Evolutionary conservation across 495 filamentous ascomycete species (phyloP), one percentile per base, ranked within the genome.

Genomic region (Aspergillus sclerotioniger): DNA sequence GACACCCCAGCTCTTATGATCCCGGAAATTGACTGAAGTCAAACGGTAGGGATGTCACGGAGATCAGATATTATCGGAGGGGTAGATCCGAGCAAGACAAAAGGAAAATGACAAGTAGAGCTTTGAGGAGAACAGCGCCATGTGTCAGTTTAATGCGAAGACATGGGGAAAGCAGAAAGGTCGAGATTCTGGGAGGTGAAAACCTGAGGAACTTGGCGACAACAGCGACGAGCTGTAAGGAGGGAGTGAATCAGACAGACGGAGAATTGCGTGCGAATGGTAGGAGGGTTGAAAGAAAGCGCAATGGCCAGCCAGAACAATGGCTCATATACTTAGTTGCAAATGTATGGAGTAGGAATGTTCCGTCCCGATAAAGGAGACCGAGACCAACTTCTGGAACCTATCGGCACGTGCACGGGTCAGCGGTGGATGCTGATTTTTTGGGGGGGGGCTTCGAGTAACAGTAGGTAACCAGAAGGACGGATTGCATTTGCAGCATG

Each of bases 141-240:
- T 67, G 48, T 62, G 64, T 67, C 44, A 64, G 56, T 67, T 47
- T 41, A 56, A 25, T 46, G 51, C 20, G 16, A 32, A 61, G 46
- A 33, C 28, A 49, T 33, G 17, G 53, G 37, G 55, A 29, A 39
- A 55, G 32, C 43, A 13, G 17, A 20, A 8, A 28, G n/a, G 37
- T 43, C 50, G 39, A 44, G 35, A 51, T 29, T 20, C 33, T 58
- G 52, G 49, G 33, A 56, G 48, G 54, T 57, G 37, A 41, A 41
- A 41, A 41, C 37, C 37, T 41, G 37, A 52, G 39, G 39, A 12
- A 17, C 17, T 37, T 8, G 12, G 37, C 37, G 37, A 41, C 37
- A 41, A 25, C 25, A 2, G 25, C 25, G 25, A 25, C 2, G 25
- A 25, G 25, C 25, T 25, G 25, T 25, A 5, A 25, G 2, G 25